phyloP scores from a whole-genome alignment of 2,329 filamentous ascomycete species.

The Fusarium begoniae region DNA sequence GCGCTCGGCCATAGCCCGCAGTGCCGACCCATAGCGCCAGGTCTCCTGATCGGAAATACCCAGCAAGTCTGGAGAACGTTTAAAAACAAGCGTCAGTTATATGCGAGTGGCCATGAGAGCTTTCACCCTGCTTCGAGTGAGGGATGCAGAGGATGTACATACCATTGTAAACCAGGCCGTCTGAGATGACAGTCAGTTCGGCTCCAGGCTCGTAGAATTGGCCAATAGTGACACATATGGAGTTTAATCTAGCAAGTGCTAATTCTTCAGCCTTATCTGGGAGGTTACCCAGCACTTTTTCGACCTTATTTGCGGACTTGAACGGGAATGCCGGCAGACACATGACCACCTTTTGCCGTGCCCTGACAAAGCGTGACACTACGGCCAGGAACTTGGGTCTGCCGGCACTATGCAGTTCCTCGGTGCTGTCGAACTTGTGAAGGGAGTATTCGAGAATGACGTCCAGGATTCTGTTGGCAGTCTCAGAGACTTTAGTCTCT shows the following conservation, averaged over 20 bases:
- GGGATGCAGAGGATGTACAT: background rate
- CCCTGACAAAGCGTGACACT: background rate
- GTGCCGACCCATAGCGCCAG: conserved; percentile 59
- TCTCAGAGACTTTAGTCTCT: background rate
- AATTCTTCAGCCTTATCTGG: conserved; percentile 47
- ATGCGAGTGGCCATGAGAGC: too few relatives aligned
- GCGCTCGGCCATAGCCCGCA: conserved; percentile 50
- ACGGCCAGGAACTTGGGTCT: background rate
- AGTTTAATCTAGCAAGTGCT: conserved; percentile 39
- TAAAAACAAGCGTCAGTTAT: background rate
- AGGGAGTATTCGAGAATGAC: conserved; percentile 2
- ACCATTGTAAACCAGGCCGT: conserved; percentile 64
- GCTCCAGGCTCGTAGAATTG: conserved; percentile 43
- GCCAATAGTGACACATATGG: conserved; percentile 40
- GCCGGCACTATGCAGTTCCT: background rate
- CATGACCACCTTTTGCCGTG: background rate
- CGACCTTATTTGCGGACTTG: conserved; percentile 47
- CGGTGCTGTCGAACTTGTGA: conserved; percentile 3
- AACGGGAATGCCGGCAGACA: conserved; percentile 47
- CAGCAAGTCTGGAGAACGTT: conserved; percentile 44
- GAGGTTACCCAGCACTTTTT: conserved; percentile 44
- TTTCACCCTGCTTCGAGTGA: background rate
- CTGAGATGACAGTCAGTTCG: conserved; percentile 57
- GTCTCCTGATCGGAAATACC: conserved; percentile 57
- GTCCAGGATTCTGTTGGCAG: background rate